These are phyloP conservation scores for Plasmodium reichenowi DNA, from an alignment of 169 alveolate species.

Conservation along the genomic window DNA sequence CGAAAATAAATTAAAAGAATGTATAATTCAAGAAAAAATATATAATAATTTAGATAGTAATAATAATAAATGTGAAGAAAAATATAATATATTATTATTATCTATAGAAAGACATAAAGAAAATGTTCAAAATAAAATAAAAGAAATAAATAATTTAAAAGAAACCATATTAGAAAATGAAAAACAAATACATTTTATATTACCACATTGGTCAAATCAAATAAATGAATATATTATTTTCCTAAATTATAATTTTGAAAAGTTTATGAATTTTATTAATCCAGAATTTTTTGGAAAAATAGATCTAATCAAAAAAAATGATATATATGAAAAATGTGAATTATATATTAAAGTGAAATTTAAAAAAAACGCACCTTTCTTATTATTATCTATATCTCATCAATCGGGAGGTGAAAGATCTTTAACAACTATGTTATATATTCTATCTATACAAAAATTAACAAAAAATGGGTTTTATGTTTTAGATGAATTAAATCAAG, in stretches of 20 bases:
- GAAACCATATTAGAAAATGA: constrained; percentile 1
- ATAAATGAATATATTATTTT: constrained; percentile 76
- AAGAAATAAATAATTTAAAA: constrained; percentile 23
- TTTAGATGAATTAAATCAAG: constrained; percentile 86
- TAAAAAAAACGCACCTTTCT: constrained; percentile 78
- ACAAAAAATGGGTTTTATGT: constrained; percentile 84
- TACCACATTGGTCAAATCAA: constrained; percentile 75
- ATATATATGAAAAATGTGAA: constrained; percentile 78
- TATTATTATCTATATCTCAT: constrained; percentile 82
- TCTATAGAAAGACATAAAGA: constrained; percentile 73
- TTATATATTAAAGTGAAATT: constrained; percentile 79
- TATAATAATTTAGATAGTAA: constrained; percentile 58
- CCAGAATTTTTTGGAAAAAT: constrained; percentile 83
- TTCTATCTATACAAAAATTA: constrained; percentile 81
- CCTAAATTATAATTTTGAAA: constrained; percentile 78
- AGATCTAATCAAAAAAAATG: constrained; percentile 78
- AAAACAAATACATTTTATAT: constrained; percentile 16
- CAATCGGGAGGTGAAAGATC: constrained; percentile 88
- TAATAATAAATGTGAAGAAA: constrained; percentile 74
- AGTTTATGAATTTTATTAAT: constrained; percentile 79
- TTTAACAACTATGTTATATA: constrained; percentile 85
- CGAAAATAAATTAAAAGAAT: constrained; percentile 79
- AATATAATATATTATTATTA: constrained; percentile 73
- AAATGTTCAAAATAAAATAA: constrained; percentile 59
- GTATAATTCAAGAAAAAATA: constrained; percentile 76